Evolutionary conservation across 1,284 basidiomycete genomes (phyloP), one percentile per base, ranked within the genome.

Genomic region (Megacollybia platyphylla): DNA sequence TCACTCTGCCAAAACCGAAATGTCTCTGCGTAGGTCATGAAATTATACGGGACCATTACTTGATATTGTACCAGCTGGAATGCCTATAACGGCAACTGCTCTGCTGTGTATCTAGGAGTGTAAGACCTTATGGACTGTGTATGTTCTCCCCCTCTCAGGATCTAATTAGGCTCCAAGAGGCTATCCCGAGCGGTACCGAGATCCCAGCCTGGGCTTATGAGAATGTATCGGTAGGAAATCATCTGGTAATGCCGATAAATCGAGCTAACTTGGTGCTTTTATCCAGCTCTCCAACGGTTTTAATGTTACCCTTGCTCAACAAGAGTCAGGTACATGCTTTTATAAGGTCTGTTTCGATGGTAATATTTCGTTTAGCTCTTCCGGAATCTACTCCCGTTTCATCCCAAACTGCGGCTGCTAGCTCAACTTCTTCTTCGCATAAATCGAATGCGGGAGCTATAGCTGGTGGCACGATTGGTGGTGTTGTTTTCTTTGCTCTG

Each of bases 391-490:
- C 42, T 15, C 42, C 39, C 13, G 38, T 36, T 24, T 17, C 45
- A 29, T 18, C 31, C 34, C 38, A 42, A 31, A 39, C 48, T 27
- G 15, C 20, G 5, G 20, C 8, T 28, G 39, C 42, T 15, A 34
- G 46, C 31, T 44, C 43, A 4, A 42, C 51, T 26, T 34, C 29
- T 32, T 40, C 44, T 1, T 43, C 45, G 8, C 50, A 52, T 24
- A 54, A 51, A 24, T 54, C 58, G 2, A 60, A 64, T 41, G 59
- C 59, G 40, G 65, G 65, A 9, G 61, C 66, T 1, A 67, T 68
- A 39, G 65, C 62, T n/a, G 67, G 67, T 39, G 66, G 66, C 29
- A 63, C 67, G 6, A 56, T 68, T 13, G 67, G 65, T 9, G 66
- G 64, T 15, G 45, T 68, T 7, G 56, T 61, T 37, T 52, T 43